These are phyloP conservation scores for Kwoniella dejecticola DNA, from an alignment of 768 basidiomycete species.

Conservation along the genomic window DNA sequence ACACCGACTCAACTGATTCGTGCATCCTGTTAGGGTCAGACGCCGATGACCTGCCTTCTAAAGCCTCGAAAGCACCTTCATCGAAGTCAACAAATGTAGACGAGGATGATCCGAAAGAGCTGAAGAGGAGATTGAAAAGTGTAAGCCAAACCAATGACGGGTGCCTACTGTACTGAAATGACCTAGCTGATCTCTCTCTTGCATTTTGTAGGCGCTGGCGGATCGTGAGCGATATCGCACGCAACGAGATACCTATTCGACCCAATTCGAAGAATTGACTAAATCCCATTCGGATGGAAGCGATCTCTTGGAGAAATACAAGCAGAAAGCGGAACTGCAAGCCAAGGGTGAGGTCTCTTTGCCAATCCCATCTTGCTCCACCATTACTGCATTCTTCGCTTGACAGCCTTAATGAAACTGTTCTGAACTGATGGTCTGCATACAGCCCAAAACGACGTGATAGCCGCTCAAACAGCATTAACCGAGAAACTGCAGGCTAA, in stretches of 20 bases:
- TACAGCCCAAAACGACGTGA: constrained; percentile 51
- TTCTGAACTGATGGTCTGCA: no score
- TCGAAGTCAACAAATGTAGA: constrained; percentile 1
- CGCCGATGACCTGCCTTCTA: not conserved
- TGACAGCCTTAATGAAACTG: no score
- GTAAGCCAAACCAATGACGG: constrained; percentile 11
- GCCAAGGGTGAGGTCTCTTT: constrained; percentile 36
- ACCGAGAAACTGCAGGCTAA: constrained; percentile 49
- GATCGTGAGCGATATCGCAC: constrained; percentile 37
- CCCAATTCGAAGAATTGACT: constrained; percentile 50
- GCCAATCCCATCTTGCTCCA: no score
- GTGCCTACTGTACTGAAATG: not conserved
- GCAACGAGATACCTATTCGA: constrained; percentile 46
- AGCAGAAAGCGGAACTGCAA: constrained; percentile 40
- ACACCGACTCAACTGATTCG: not conserved
- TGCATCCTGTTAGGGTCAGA: no score
- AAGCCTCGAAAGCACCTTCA: not conserved
- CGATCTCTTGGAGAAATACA: constrained; percentile 43
- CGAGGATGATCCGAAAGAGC: constrained; percentile 22
- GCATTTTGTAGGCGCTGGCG: constrained; percentile 20
- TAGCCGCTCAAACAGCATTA: constrained; percentile 36
- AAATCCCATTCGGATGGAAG: constrained; percentile 34
- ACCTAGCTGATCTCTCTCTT: constrained; percentile 9
- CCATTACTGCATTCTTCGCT: no score
- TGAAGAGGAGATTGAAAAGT: constrained; percentile 26